These are phyloP conservation scores for Backusella psychrophila DNA, from an alignment of 192 early-diverging fungal species.

Conservation along the genomic window DNA sequence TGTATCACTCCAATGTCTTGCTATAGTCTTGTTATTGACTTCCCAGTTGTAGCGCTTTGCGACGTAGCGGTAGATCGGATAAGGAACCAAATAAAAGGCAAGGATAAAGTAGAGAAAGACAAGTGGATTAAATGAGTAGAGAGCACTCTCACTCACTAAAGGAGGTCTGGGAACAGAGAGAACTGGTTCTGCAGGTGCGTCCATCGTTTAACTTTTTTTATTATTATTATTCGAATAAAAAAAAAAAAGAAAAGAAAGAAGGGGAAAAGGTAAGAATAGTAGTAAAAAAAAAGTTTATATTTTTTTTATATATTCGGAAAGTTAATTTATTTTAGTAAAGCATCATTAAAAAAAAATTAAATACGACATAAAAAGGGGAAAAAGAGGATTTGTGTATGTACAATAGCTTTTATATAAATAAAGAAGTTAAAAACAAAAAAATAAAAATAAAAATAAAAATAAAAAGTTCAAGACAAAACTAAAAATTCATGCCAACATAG, in stretches of 20 bases:
- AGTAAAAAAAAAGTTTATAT: not conserved
- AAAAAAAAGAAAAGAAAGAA: not conserved
- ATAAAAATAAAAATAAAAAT: conserved; percentile 47
- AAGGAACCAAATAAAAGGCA: conserved; percentile 51
- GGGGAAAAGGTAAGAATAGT: not conserved
- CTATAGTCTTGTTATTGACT: conserved; percentile 57
- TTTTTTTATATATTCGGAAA: not conserved
- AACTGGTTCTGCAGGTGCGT: not conserved
- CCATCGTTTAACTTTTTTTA: conserved; percentile 5
- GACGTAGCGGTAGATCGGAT: conserved; percentile 53
- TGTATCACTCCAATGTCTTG: conserved; percentile 66
- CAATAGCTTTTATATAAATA: conserved; percentile 26
- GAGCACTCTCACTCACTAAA: conserved; percentile 16
- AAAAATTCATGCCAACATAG: not conserved
- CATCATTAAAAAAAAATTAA: not conserved
- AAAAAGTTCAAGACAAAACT: not conserved
- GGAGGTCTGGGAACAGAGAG: conserved; percentile 10
- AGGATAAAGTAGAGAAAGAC: conserved; percentile 53
- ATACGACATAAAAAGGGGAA: not conserved
- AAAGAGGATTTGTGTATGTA: conserved; percentile 38
- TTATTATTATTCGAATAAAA: not conserved
- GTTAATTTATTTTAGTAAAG: conserved; percentile 3
- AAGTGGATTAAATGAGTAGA: conserved; percentile 49
- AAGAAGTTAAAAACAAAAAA: conserved; percentile 54
- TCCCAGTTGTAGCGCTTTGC: conserved; percentile 68